Evolutionary conservation across 1,284 basidiomycete genomes (phyloP), one percentile per base, ranked within the genome.

Genomic region (Phylloporus sp.): DNA sequence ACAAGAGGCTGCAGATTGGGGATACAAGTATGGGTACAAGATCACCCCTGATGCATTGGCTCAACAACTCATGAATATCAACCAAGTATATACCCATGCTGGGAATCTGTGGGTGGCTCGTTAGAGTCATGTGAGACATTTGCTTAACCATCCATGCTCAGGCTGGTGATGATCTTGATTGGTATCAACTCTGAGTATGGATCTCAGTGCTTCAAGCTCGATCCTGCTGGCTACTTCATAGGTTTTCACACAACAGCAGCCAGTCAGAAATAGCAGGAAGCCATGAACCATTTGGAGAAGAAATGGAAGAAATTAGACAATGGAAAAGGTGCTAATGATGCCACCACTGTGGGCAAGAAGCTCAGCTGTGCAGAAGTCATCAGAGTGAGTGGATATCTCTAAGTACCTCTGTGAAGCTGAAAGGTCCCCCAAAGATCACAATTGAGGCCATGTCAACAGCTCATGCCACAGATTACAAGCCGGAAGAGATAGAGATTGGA

Each of bases 11-110:
- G 94, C 95, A 46, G 89, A 96, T 40, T 98, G 96, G 85, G 86
- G 96, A 70, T 95, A 98, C 84, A 98, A 98, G 80, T 96, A 92
- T 74, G 98, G 98, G 54, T 98, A 98, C 76, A 95, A 98, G 80
- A 98, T 99, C 72, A 96, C 96, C 4, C 95, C 97, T 1, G 96
- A 98, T 76, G 90, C 94, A 37, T 86, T 99, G 50, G 94, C 98
- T 40, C 91, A 96, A 73, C 86, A 98, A 56, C 83, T 99, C 76
- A 97, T 98, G 44, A 98, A 98, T 79, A 95, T 99, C 79, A 99
- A 99, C 79, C 98, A 99, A 80, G 97, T 99, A 3, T 98, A 98
- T 80, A 99, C 97, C 1, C 97, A 98, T 98, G 8, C 82, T 98
- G 34, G 98, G 98, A 54, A 98, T 99, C 66, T 90, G 95, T 96